These are phyloP conservation scores for Hortiboletus flavorubellus DNA, from an alignment of 768 basidiomycete genomes.

Conservation along the genomic window DNA sequence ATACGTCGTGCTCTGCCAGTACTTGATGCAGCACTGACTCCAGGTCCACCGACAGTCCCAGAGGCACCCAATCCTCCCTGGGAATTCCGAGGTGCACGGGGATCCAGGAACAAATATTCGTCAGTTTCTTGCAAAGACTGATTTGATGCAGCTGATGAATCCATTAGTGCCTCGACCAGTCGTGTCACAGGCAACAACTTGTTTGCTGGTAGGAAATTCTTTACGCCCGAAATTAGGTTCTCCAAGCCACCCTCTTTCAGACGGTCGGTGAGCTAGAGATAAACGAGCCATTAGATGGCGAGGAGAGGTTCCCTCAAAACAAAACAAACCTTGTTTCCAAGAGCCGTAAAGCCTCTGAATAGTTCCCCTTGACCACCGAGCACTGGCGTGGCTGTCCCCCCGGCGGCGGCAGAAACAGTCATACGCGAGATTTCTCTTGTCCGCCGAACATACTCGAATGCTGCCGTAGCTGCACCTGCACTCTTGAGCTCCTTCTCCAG, in stretches of 20 bases:
- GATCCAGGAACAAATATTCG: conserved; percentile 93
- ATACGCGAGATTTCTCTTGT: conserved; percentile 91
- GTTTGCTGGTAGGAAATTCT: conserved; percentile 94
- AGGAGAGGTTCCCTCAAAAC: not conserved
- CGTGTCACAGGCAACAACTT: conserved; percentile 92
- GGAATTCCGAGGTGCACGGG: conserved; percentile 65
- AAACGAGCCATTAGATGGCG: not conserved
- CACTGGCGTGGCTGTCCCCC: conserved; percentile 63
- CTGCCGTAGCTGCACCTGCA: conserved; percentile 72
- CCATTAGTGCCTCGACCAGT: conserved; percentile 95
- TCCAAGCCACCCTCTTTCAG: conserved; percentile 96
- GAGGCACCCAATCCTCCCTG: conserved; percentile 47
- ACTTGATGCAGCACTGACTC: conserved; percentile 31
- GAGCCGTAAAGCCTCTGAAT: conserved; percentile 89
- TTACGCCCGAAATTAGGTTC: conserved; percentile 95
- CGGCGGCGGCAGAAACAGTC: conserved; percentile 66
- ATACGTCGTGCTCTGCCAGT: conserved; percentile 51
- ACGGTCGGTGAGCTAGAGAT: conserved; percentile 77
- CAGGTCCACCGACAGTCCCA: conserved; percentile 46
- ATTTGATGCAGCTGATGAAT: conserved; percentile 89
- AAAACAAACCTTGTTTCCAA: conserved; percentile 76
- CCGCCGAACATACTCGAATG: conserved; percentile 91
- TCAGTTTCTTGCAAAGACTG: conserved; percentile 96
- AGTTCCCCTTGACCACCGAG: conserved; percentile 79
- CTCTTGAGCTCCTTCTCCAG: conserved; percentile 84